A percentile compares a stretch with the other conserved stretches of the same genome.
Conservation (phyloP, 2,329 filamentous ascomycete genomes). For the Setomelanomma holmii region DNA sequence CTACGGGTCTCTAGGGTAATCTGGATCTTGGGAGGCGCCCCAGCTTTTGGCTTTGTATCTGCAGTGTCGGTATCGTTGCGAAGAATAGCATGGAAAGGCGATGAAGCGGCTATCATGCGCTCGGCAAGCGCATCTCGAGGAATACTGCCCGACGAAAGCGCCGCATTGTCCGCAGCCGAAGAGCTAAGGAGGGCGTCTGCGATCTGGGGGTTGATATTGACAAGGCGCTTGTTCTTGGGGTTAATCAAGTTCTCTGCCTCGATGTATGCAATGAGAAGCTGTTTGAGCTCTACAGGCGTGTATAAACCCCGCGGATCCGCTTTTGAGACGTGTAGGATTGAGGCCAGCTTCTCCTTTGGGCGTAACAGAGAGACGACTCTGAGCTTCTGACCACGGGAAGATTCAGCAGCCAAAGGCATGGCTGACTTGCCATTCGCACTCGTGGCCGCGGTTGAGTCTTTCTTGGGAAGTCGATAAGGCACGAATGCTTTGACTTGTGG, state of each 20-base stretch:
- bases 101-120: slow-evolving; percentile 62
- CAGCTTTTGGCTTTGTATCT: slow-evolving; percentile 65
- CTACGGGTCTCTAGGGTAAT: slow-evolving; percentile 69
- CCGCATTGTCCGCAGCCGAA: slow-evolving; percentile 62
- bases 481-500: slow-evolving; percentile 61
- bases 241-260: slow-evolving; percentile 64
- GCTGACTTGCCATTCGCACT: slow-evolving; percentile 51
- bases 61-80: slow-evolving; percentile 52
- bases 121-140: slow-evolving; percentile 67
- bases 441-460: slow-evolving; percentile 50
- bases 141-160: slow-evolving; percentile 64
- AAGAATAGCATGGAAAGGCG: slow-evolving; percentile 65
- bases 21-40: slow-evolving; percentile 65
- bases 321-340: slow-evolving; percentile 60
- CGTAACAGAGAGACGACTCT: slow-evolving; percentile 62
- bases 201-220: slow-evolving; percentile 68
- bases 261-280: slow-evolving; percentile 64
- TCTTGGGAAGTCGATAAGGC: slow-evolving; percentile 68
- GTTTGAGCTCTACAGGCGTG: slow-evolving; percentile 65
- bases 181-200: slow-evolving; percentile 66
- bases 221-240: slow-evolving; percentile 65
- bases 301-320: slow-evolving; percentile 63
- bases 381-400: slow-evolving; percentile 56
- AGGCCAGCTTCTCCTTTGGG: slow-evolving; percentile 64
- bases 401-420: slow-evolving; percentile 48